Percentiles rank a stretch among this genome's conserved stretches.
These are phyloP conservation scores for Pythium dissimile DNA, from an alignment of 352 stramenopile species.

Conservation along the genomic window DNA sequence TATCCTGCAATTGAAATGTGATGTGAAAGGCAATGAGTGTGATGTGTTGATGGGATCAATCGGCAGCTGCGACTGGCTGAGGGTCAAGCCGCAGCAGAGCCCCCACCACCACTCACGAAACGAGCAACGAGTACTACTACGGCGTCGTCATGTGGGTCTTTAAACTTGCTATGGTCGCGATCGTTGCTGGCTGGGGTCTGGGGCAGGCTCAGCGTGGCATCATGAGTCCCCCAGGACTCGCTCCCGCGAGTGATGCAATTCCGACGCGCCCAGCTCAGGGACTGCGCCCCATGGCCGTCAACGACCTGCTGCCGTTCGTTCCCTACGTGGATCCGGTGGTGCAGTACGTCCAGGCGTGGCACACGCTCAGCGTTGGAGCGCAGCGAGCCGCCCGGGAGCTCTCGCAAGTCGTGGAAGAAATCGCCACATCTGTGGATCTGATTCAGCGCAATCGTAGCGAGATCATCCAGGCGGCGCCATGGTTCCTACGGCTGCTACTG, in stretches of 20 bases:
- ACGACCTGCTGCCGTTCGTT: not conserved
- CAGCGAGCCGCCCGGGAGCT: constrained; percentile 6
- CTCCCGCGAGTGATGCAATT: not conserved
- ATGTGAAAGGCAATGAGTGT: not conserved
- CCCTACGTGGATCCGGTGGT: not conserved
- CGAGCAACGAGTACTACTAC: no score
- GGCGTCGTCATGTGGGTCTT: no score
- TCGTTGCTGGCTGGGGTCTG: not conserved
- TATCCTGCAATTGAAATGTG: not conserved
- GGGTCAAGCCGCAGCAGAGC: no score
- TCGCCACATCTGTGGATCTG: not conserved
- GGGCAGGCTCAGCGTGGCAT: no score
- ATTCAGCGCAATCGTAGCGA: not conserved
- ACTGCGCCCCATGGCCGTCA: not conserved
- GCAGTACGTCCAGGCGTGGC: constrained; percentile 16
- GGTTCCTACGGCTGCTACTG: constrained; percentile 11
- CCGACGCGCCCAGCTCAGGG: not conserved
- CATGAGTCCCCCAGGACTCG: not conserved
- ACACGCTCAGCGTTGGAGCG: constrained; percentile 4
- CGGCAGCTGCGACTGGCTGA: no score
- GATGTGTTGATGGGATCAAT: not conserved
- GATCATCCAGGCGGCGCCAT: not conserved
- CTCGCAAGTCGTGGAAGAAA: not conserved
- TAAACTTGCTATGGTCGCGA: not conserved
- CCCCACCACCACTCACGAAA: not conserved